A percentile compares a stretch with the other conserved stretches of the same genome.
Evolutionary conservation across 2,329 filamentous ascomycete genomes (phyloP).

Genomic region (Dothideomycetes sp.): DNA sequence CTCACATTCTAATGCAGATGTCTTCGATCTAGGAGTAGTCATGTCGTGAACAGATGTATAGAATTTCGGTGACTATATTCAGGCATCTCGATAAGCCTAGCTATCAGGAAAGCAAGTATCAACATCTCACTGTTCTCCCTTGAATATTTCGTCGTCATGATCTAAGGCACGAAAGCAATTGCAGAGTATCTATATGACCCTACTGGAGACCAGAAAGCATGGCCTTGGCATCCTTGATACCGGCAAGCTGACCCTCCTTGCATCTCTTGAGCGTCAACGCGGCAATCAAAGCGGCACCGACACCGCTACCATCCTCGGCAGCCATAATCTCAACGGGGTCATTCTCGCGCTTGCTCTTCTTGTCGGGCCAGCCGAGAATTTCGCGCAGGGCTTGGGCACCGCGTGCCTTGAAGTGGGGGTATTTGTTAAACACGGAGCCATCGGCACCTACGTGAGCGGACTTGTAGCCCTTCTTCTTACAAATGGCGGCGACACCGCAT

Average conservation of each 20-base stretch:
- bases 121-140: too few species aligned
- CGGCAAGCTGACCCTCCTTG: constrained; percentile 49
- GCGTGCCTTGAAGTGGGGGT: constrained; percentile 91
- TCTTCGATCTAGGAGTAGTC: too few species aligned
- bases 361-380: constrained; percentile 86
- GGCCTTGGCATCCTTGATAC: constrained; percentile 44
- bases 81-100: too few species aligned
- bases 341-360: constrained; percentile 56
- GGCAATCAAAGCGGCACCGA: constrained; percentile 93
- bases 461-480: constrained; percentile 87
- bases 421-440: constrained; percentile 97
- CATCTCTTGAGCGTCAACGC: constrained; percentile 56
- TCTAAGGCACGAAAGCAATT: too few species aligned
- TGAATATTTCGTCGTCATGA: too few species aligned
- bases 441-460: constrained; percentile 92
- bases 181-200: too few species aligned
- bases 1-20: too few species aligned
- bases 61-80: too few species aligned
- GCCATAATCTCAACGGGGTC: constrained; percentile 78
- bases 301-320: constrained; percentile 91
- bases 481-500: constrained; percentile 91
- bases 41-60: too few species aligned
- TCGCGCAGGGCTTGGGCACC: constrained; percentile 84
- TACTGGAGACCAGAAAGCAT: constrained; percentile 35
- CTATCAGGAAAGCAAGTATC: too few species aligned